Evolutionary conservation across 1,139 yeast genomes (phyloP), one percentile per base, ranked within the genome.

Genomic region (Zygoascus hellenicus): DNA sequence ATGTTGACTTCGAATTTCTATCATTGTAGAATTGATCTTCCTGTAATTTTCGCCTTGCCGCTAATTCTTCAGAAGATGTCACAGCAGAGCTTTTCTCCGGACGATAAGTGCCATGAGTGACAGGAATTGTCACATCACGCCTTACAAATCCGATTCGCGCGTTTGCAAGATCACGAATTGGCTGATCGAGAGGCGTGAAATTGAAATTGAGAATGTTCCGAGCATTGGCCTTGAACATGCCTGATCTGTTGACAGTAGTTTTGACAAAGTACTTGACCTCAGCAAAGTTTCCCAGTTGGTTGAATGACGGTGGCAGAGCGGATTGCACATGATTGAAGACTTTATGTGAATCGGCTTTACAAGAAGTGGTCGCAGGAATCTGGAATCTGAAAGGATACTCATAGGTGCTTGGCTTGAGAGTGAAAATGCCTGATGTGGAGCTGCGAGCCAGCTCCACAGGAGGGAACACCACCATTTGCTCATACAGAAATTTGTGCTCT

Each of bases 321-420:
- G 22, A 33, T 5, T n/a, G 30, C 16, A 42, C 19, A 17, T 42
- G 45, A 22, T n/a, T 15, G 26, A 13, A 26, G 11, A 14, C 28
- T 11, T 7, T 10, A 4, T n/a, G 19, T 5, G 29, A 14, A n/a
- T 17, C 39, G 47, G 67, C 50, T 58, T 72, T 70, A 61, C 87
- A 81, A 15, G 74, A 66, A 47, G 71, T 70, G 47, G 70, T 69
- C 51, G 74, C 60, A 0, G 88, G 87, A 37, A 82, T 64, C 51
- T 64, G 67, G 58, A 82, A 77, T 41, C 68, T 67, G 60, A 82
- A 82, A 5, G 81, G 80, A 57, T 80, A 81, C 1, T 67, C 58
- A 58, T 82, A 80, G 32, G 69, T 69, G 0, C 88, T 88, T 0
- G 84, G 78, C 1, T 78, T 71, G 48, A 82, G 65, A 0, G 86